Evolutionary conservation across 2,329 filamentous ascomycete species (phyloP), one percentile per base, ranked within the genome.

Genomic region (Pseudofabraea citricarpa): DNA sequence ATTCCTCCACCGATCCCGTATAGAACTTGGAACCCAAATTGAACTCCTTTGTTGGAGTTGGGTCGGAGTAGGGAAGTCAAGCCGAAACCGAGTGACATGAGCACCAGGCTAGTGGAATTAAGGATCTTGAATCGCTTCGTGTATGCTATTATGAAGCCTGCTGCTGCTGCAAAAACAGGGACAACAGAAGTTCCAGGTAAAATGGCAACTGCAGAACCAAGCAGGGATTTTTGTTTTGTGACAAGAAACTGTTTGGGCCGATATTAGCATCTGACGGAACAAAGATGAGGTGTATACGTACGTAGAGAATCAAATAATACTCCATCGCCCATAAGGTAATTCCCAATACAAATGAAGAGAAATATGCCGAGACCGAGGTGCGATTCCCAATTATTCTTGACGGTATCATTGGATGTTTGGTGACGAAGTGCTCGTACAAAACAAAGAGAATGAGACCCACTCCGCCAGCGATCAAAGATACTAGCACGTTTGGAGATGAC

Each of bases 401-500:
- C 4, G 64, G 62, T 9, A 72, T 61, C 35, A 70, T 52, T 6
- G 51, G 53, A 20, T 45, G 36, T 24, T 43, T 41, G 7, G 45
- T 43, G 15, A 36, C 21, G 15, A 26, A 39, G 3, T 27, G 31
- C 55, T 84, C 78, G 52, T 75, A 82, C 18, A 73, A 58, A 9
- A 70, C 62, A 53, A 81, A 81, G 5, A 56, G 60, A 5, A 70
- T 52, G 7, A 84, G 59, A 1, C 74, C 71, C 0, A 64, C 55
- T 2, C 62, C 55, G 2, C 80, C 79, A 12, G 83, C 35, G 3
- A 77, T 59, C 13, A 87, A 59, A 0, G 80, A 81, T 1, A 80
- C 69, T 3, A 86, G 62, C 0, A 79, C 81, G 1, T 70, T 67
- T 68, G 74, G 82, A 6, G 72, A 79, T 31, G 64, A 58, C 82